A percentile compares a stretch with the other conserved stretches of the same genome.
These are phyloP conservation scores for Phytophthora colocasiae DNA, from an alignment of 352 stramenopile genomes.

Conservation along the genomic window DNA sequence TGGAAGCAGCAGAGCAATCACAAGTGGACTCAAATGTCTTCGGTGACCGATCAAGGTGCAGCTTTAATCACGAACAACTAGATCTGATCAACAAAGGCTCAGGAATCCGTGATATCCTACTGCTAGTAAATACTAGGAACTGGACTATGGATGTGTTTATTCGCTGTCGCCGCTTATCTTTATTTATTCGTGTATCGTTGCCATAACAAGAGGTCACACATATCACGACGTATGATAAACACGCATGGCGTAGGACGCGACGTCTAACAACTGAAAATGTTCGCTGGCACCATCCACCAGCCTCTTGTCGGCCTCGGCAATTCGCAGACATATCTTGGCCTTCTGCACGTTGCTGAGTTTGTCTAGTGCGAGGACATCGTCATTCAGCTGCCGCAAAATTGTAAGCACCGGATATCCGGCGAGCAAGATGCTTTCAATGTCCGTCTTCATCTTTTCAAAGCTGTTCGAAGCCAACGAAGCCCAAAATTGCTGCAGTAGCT, in stretches of 20 bases:
- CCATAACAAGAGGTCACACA: constrained; percentile 10
- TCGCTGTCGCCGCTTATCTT: constrained; percentile 7
- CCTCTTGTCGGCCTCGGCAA: constrained; percentile 96
- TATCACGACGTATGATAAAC: constrained; percentile 57
- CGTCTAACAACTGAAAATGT: constrained; percentile 96
- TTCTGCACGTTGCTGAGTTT: constrained; percentile 93
- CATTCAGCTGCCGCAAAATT: constrained; percentile 91
- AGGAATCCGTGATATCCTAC: constrained; percentile 2
- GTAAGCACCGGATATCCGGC: constrained; percentile 94
- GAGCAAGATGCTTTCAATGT: constrained; percentile 92
- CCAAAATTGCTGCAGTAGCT: constrained; percentile 86
- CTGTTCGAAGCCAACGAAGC: constrained; percentile 74
- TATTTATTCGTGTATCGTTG: constrained; percentile 25
- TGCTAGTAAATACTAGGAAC: constrained; percentile 23
- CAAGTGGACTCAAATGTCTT: constrained; percentile 79
- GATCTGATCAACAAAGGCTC: not conserved
- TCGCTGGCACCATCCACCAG: constrained; percentile 97
- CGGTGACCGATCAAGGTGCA: constrained; percentile 73
- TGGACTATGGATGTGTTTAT: constrained; percentile 14
- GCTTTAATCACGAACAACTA: constrained; percentile 39
- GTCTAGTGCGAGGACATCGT: constrained; percentile 76
- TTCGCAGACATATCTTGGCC: constrained; percentile 93
- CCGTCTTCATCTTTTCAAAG: constrained; percentile 91
- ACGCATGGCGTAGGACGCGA: constrained; percentile 90
- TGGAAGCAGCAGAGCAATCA: constrained; percentile 78